Evolutionary conservation across 345 rosid species (phyloP), one percentile per base, ranked within the genome.

Genomic region (Carallia brachiata): DNA sequence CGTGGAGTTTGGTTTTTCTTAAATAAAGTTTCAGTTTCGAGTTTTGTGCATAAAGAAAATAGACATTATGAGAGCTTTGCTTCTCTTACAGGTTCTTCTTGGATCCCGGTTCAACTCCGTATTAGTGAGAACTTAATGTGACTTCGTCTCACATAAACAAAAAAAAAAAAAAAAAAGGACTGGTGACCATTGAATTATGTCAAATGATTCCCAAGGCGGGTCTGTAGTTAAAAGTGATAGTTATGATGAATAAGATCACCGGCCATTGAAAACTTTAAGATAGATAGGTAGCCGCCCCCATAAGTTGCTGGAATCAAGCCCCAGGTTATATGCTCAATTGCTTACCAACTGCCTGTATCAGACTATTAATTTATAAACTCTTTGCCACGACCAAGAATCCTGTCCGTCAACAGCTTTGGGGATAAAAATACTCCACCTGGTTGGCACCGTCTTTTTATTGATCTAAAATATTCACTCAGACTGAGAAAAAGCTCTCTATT

Each of bases 391-490:
- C 87, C 93, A 75, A 88, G 85, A 84, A 66, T 84, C 80, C 68
- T 84, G 86, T 82, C 85, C 55, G 57, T 68, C 32, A 52, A 64
- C 50, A 17, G 58, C 74, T 72, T 68, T 67, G 57, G 53, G 28
- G 44, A 53, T 13, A 37, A 53, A 58, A 32, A 28, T 48, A 68
- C 47, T 55, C 54, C 59, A 44, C 23, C 23, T 23, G 23, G 71
- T 74, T 64, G 10, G 34, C 58, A 37, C 60, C 68, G 28, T 53
- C 27, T 61, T 74, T 60, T 32, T 61, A 67, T 72, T 63, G 90
- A 84, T 84, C 90, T 88, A 79, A 84, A 80, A 79, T 72, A 75
- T 84, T 80, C 82, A 81, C 73, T 71, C 62, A 17, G 59, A 63
- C 55, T 7, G 63, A 65, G 44, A 36, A 54, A 23, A 67, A 75